Evolutionary conservation across 2,329 filamentous ascomycete genomes (phyloP).

Genomic region (Thielaviopsis musarum): DNA sequence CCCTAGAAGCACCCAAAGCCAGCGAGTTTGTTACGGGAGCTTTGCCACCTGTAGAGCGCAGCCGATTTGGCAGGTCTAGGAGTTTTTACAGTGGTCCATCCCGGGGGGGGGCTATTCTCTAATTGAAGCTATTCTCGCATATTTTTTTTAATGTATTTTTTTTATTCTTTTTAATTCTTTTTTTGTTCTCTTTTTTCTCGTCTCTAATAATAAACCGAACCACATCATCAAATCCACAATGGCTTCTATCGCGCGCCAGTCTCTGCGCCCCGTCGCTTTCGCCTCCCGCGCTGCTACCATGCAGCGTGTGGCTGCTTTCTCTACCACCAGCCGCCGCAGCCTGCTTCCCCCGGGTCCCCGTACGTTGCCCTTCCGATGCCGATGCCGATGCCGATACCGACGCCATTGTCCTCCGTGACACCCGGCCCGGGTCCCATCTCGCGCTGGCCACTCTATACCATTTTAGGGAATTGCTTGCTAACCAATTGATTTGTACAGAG

Average conservation of each 20-base stretch:
- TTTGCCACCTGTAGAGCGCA: background rate
- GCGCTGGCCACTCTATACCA: background rate
- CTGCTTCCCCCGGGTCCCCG: conserved; percentile 76
- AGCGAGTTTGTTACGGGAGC: background rate
- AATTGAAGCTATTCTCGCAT: background rate
- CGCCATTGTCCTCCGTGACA: background rate
- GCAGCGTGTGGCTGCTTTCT: conserved; percentile 59
- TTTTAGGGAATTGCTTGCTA: conserved; percentile 23
- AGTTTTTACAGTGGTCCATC: background rate
- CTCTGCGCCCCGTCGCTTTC: conserved; percentile 29
- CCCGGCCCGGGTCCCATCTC: background rate
- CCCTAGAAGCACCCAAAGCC: background rate
- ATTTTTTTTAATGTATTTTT: conserved; percentile 1
- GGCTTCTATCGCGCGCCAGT: conserved; percentile 39
- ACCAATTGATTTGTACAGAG: conserved; percentile 35
- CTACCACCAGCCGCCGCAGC: conserved; percentile 58
- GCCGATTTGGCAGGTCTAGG: background rate
- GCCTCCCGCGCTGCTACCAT: conserved; percentile 15
- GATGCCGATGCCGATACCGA: background rate
- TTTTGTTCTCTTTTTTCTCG: background rate
- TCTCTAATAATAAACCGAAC: background rate
- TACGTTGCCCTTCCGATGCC: conserved; percentile 29
- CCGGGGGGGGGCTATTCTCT: background rate
- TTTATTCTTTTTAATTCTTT: background rate
- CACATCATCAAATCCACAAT: conserved; percentile 21